Base-by-base conservation (phyloP, 2,329 filamentous ascomycete species). In the Ilyonectria robusta region DNA sequence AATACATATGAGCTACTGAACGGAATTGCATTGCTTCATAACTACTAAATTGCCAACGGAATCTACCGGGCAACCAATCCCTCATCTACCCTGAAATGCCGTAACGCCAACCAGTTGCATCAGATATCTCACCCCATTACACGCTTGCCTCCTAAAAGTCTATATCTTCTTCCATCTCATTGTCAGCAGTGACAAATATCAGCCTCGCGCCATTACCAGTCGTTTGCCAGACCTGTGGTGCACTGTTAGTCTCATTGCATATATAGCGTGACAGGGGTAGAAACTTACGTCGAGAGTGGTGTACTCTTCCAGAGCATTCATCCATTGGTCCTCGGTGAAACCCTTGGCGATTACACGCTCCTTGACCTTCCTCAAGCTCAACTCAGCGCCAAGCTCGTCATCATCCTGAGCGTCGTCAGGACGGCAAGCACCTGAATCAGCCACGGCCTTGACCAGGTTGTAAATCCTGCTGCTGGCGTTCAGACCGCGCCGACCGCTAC, bases 271-370 rank as follows among this genome's bases (percentile, higher is more conserved):
- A 31, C 9, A n/a, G 48, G 9, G 19, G 17, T 7, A 31, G 26
- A 77, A 71, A 92, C 95, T 94, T 85, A 98, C 96, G 85, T 97
- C 93, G 68, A 97, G 84, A 72, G 89, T 85, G 3, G 93, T 91
- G 82, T 99, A 98, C 84, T 97, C 95, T 69, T 97, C 92, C 78
- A 99, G 86, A 21, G 95, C 92, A 73, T 89, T 88, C 77, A 93
- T 87, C 84, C 97, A 94, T 81, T 99, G 95, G 81, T 98, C 94
- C 71, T 94, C 92, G 0, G 95, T 99, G 81, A 98, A 99, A 3
- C 96, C 96, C 87, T 97, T 98, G 59, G 95, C 96, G 75, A 98
- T 87, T 33, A 99, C 94, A 72, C 96, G 86, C 81, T 98, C 95
- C 79, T 95, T 90, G 67, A 99, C 94, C 81, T 94, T 93, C 72